A percentile compares a stretch with the other conserved stretches of the same genome.
phyloP scores from a whole-genome alignment of 805 yeast species.

The Myxozyma geophila region DNA sequence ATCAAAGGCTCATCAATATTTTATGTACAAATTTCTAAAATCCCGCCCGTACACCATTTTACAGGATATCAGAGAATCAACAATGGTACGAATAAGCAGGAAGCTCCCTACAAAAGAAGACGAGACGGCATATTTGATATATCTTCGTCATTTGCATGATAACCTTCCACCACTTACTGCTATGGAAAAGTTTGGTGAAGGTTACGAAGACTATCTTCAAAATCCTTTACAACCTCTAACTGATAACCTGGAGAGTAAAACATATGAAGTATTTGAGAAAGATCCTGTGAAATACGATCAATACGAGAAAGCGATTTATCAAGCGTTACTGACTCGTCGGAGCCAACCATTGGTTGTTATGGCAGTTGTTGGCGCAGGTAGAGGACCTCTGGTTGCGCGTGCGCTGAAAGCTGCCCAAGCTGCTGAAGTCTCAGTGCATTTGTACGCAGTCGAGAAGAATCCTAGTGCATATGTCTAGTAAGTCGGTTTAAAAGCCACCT shows the following conservation, averaged over 20 bases:
- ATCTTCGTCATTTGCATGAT: conserved; percentile 49
- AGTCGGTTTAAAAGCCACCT: neutral
- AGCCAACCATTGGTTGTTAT: conserved; percentile 1
- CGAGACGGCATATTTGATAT: conserved; percentile 50
- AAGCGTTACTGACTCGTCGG: conserved; percentile 50
- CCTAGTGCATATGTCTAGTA: conserved; percentile 54
- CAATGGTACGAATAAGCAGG: conserved; percentile 35
- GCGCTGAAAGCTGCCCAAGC: conserved; percentile 51
- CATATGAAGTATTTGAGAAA: conserved; percentile 71
- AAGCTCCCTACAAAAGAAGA: conserved; percentile 37
- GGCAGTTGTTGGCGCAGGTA: conserved; percentile 83
- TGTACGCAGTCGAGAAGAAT: conserved; percentile 75
- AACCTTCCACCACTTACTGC: conserved; percentile 42
- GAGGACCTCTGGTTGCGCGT: conserved; percentile 76
- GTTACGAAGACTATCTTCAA: conserved; percentile 53
- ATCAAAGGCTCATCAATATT: conserved; percentile 59
- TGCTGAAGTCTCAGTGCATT: conserved; percentile 39
- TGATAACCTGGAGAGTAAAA: conserved; percentile 58
- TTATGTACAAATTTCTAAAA: conserved; percentile 53
- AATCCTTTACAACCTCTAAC: conserved; percentile 77
- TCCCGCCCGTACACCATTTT: conserved; percentile 53
- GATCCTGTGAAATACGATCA: conserved; percentile 71
- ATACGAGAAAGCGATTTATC: conserved; percentile 66
- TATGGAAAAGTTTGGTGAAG: conserved; percentile 45
- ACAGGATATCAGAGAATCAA: conserved; percentile 55